A percentile compares a stretch with the other conserved stretches of the same genome.
phyloP scores from a whole-genome alignment of 2,329 filamentous ascomycete species.

The Pseudodiploospora longispora region DNA sequence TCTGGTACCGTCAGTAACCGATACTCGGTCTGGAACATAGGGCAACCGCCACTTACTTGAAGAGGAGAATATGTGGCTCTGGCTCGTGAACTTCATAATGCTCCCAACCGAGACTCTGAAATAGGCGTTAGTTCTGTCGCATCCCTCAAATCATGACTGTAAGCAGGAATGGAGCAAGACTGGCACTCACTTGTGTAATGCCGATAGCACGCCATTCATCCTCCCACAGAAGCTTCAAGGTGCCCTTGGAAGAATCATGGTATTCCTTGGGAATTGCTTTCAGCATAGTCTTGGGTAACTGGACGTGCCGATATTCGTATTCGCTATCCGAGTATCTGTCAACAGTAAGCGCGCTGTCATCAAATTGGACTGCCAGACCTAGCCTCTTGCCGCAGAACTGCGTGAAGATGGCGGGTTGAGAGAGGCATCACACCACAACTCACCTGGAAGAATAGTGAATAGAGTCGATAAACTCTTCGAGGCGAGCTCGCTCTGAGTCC shows the following conservation, averaged over 20 bases:
- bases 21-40: too few relatives aligned
- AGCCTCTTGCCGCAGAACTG: too few relatives aligned
- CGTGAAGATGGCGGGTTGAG: too few relatives aligned
- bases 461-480: conserved; percentile 85
- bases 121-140: conserved; percentile 12
- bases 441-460: conserved; percentile 95
- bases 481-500: conserved; percentile 70
- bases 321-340: conserved; percentile 83
- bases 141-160: neutral
- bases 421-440: conserved; percentile 16
- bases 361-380: neutral
- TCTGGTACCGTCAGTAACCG: conserved; percentile 1
- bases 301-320: conserved; percentile 95
- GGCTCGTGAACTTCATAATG: conserved; percentile 99
- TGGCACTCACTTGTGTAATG: conserved; percentile 74
- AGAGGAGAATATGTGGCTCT: conserved; percentile 94
- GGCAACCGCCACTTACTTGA: conserved; percentile 60
- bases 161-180: neutral
- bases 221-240: conserved; percentile 93
- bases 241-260: conserved; percentile 81
- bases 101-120: conserved; percentile 93
- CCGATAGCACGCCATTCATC: conserved; percentile 96
- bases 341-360: conserved; percentile 3
- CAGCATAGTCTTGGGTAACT: conserved; percentile 96
- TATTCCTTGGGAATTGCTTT: conserved; percentile 95